These are phyloP conservation scores for Terfezia claveryi DNA, from an alignment of 495 filamentous ascomycete genomes.

Conservation along the genomic window DNA sequence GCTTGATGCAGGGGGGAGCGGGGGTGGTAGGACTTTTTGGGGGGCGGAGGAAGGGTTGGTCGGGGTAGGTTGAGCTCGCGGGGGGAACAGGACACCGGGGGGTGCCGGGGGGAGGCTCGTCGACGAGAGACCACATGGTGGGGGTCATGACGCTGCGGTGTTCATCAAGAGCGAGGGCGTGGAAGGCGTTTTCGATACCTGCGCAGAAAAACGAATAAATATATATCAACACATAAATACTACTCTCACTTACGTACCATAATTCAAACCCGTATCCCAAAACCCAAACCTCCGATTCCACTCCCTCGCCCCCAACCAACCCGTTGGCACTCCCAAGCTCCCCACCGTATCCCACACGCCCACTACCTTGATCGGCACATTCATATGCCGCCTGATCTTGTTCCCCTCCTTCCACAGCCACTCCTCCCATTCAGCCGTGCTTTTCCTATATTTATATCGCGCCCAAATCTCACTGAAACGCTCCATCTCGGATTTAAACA, in stretches of 20 bases:
- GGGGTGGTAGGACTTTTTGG: background rate
- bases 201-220: constrained; percentile 4
- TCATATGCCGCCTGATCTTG: background rate
- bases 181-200: constrained; percentile 35
- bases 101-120: background rate
- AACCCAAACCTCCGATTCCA: background rate
- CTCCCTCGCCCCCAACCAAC: constrained; percentile 17
- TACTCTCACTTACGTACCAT: background rate
- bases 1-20: background rate
- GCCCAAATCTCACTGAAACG: constrained; percentile 19
- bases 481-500: constrained; percentile 17
- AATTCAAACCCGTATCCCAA: constrained; percentile 4
- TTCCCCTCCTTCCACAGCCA: background rate
- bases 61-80: background rate
- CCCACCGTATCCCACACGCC: constrained; percentile 43
- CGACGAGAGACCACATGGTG: background rate
- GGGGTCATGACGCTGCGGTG: constrained; percentile 30
- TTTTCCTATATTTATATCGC: constrained; percentile 10
- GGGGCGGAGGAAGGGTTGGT: background rate
- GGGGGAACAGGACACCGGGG: background rate
- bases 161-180: constrained; percentile 38
- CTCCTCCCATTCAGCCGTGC: too few relatives aligned
- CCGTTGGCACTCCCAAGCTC: constrained; percentile 19
- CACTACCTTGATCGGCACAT: constrained; percentile 26
- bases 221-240: constrained; percentile 1